A percentile compares a stretch with the other conserved stretches of the same genome.
Conservation (phyloP, 805 yeast species). For the Candida ascalaphidarum region DNA sequence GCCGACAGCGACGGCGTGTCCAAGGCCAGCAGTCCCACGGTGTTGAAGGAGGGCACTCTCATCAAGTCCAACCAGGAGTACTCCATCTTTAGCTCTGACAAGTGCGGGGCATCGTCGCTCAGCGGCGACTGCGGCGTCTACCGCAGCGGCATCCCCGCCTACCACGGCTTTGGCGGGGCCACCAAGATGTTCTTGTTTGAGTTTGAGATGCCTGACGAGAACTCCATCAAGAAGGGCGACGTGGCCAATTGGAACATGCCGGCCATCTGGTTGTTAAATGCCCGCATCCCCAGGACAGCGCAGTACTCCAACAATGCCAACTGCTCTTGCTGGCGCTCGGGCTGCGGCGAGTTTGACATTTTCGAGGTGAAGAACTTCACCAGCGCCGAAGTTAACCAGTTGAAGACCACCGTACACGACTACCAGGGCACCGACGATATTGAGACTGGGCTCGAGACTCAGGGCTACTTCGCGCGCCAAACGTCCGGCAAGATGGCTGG, state of each 20-base stretch:
- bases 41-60: slow-evolving; percentile 39
- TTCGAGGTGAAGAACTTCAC: slow-evolving; percentile 67
- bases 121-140: slow-evolving; percentile 65
- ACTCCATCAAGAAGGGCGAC: slow-evolving; percentile 14
- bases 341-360: slow-evolving; percentile 74
- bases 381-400: slow-evolving; percentile 39
- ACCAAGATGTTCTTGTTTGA: slow-evolving; percentile 68
- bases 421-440: slow-evolving; percentile 65
- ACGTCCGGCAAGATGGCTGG: slow-evolving; percentile 46
- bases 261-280: slow-evolving; percentile 70
- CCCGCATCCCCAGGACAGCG: slow-evolving; percentile 66
- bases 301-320: slow-evolving; percentile 54
- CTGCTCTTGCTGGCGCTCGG: slow-evolving; percentile 72
- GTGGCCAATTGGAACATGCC: slow-evolving; percentile 50
- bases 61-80: slow-evolving; percentile 53
- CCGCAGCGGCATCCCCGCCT: slow-evolving; percentile 67
- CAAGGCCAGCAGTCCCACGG: slow-evolving; percentile 36
- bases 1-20: slow-evolving; percentile 51
- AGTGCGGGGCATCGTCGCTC: slow-evolving; percentile 50
- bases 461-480: slow-evolving; percentile 52
- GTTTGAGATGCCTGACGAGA: slow-evolving; percentile 58
- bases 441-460: slow-evolving; percentile 48
- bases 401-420: slow-evolving; percentile 66
- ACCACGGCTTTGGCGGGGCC: slow-evolving; percentile 58
- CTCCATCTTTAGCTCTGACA: slow-evolving; percentile 47